Evolutionary conservation across 1,284 basidiomycete genomes (phyloP).

Genomic region (Stygiomarasmius scandens): DNA sequence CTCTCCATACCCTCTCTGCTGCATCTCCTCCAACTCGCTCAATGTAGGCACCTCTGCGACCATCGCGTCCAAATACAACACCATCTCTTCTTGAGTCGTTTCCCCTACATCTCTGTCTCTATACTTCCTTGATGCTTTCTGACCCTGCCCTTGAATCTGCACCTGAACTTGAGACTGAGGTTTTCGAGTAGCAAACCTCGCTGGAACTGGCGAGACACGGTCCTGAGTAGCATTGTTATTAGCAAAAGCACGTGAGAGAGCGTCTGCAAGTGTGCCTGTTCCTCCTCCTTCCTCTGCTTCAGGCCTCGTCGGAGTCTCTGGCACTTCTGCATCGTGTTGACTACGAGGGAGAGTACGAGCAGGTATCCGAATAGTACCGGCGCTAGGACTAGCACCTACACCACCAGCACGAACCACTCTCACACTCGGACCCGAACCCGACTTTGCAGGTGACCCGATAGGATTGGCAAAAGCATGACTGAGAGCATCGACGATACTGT

Average conservation of each 20-base stretch:
- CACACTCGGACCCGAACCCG: too few relatives aligned
- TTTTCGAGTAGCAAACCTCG: too few relatives aligned
- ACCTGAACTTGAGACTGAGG: too few relatives aligned
- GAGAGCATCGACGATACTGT: not conserved
- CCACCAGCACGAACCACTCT: not conserved
- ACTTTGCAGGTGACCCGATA: not conserved
- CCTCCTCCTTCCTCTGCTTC: not conserved
- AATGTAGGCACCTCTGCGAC: not conserved
- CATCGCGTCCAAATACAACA: not conserved
- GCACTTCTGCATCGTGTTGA: not conserved
- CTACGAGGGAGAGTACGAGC: not conserved
- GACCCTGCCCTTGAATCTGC: too few relatives aligned
- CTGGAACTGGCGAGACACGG: too few relatives aligned
- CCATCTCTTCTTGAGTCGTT: not conserved
- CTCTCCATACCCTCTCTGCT: not conserved
- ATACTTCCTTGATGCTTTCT: too few relatives aligned
- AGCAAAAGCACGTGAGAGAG: not conserved
- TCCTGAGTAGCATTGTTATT: not conserved
- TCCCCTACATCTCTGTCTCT: not conserved
- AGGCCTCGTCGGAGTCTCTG: not conserved
- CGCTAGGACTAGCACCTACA: not conserved
- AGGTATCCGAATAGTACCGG: not conserved
- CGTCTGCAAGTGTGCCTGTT: not conserved
- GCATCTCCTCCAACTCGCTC: not conserved
- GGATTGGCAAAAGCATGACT: not conserved